phyloP scores from a whole-genome alignment of 164 flowering plant genomes.

The Akebia trifoliata region DNA sequence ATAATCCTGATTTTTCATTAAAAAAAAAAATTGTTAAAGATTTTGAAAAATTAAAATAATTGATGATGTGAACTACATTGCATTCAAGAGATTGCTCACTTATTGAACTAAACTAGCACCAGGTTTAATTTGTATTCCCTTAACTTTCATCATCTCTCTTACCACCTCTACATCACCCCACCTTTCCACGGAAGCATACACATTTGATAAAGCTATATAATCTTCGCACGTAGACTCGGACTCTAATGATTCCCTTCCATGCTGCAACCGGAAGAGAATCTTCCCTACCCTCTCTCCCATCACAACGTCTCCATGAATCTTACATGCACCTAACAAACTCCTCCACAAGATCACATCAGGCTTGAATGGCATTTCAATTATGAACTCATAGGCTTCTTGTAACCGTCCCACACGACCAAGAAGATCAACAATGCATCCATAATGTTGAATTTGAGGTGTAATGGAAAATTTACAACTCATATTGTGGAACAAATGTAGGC shows the following conservation, averaged over 20 bases:
- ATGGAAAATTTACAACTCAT: conserved; percentile 38
- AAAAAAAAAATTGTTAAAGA: no score
- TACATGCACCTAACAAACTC: conserved; percentile 42
- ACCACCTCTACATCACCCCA: conserved; percentile 48
- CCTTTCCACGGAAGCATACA: conserved; percentile 46
- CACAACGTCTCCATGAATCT: conserved; percentile 36
- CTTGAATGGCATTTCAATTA: conserved; percentile 29
- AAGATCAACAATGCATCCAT: conserved; percentile 63
- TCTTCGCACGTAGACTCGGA: conserved; percentile 27
- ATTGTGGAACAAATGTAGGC: conserved; percentile 37
- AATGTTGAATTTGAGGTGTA: conserved; percentile 43
- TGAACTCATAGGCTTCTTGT: conserved; percentile 42
- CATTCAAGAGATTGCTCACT: no score
- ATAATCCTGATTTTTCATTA: no score
- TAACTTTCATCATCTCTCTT: conserved; percentile 39
- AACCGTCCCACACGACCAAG: conserved; percentile 53
- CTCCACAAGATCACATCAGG: conserved; percentile 46
- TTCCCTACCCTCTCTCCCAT: conserved; percentile 55
- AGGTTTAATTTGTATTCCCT: conserved; percentile 31
- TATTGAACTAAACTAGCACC: conserved; percentile 36
- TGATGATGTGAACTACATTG: no score
- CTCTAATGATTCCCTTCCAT: background rate
- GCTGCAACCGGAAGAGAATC: conserved; percentile 27
- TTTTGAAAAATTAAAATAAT: no score
- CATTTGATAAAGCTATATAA: conserved; percentile 47